Evolutionary conservation across 352 stramenopile genomes (phyloP), one percentile per base, ranked within the genome.

Genomic region (Blastocystis sp.): DNA sequence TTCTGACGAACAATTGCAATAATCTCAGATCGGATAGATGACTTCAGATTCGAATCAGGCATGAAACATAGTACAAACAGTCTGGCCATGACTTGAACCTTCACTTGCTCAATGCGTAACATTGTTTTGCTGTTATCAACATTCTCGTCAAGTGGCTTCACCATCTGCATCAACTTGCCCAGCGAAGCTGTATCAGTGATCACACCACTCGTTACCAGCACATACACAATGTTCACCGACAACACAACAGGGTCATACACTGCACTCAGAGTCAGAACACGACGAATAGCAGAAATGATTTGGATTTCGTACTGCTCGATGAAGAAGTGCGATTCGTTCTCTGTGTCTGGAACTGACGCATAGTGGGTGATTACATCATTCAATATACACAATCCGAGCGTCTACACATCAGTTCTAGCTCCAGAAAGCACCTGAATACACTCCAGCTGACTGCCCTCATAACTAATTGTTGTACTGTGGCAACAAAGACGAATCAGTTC

Each of bases 401-500:
- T 89, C 55, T 79, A 79, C 8, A 47, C n/a, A 39, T 66, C 26
- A 79, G 20, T 37, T n/a, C 16, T 3, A 65, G 7, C 11, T n/a
- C 9, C 9, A 7, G 30, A 43, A 20, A 7, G 20, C n/a, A 79
- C 69, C 69, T 89, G 78, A 79, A 89, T 76, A 34, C 78, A 89
- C 8, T 89, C 78, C 47, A 89, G 41, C 63, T 76, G 78, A 55
- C 37, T 64, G 39, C 78, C 78, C 37, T 89, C 78, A 43, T 89
- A 89, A 65, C 63, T 79, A 39, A 89, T 89, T 2, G 78, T 89
- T 2, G 78, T 89, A 11, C 53, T 62, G 24, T 89, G 78, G 41
- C 78, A 89, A 62, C 78, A 89, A 1, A 89, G 56, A 30, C 78
- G 78, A 59, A 89, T 89, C 20, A 89, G 63, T 47, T 89, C 78